Conservation (phyloP, 2,329 filamentous ascomycete genomes). For the Didymella lethalis region DNA sequence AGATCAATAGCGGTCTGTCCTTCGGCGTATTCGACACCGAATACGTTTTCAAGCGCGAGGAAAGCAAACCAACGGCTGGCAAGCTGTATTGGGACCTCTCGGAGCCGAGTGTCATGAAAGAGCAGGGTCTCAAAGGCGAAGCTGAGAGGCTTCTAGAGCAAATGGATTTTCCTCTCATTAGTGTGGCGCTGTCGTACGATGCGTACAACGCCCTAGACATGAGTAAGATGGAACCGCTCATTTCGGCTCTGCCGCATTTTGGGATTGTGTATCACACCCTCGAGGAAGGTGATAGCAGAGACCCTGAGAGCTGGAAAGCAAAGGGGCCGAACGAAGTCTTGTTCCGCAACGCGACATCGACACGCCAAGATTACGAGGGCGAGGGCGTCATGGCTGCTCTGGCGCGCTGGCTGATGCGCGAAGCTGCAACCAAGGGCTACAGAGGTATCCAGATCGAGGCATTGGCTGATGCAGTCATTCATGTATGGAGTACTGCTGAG, state of each 20-base stretch:
- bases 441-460: conserved; percentile 49
- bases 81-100: conserved; percentile 38
- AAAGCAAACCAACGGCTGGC: conserved; percentile 38
- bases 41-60: conserved; percentile 47
- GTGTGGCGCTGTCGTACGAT: conserved; percentile 51
- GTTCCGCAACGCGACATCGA: conserved; percentile 50
- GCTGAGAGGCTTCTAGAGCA: conserved; percentile 35
- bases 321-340: conserved; percentile 42
- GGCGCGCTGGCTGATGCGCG: conserved; percentile 50
- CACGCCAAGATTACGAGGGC: conserved; percentile 48
- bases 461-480: conserved; percentile 40
- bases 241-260: conserved; percentile 37
- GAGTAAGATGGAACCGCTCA: conserved; percentile 32
- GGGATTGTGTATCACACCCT: conserved; percentile 34
- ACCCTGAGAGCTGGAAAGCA: conserved; percentile 39
- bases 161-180: conserved; percentile 53
- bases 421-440: conserved; percentile 45
- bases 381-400: conserved; percentile 45
- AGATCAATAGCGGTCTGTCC: conserved; percentile 46
- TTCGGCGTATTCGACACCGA: conserved; percentile 53
- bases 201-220: conserved; percentile 36
- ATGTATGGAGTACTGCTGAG: conserved; percentile 42
- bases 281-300: conserved; percentile 29
- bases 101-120: conserved; percentile 25
- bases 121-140: conserved; percentile 31